Conservation (phyloP, 1,284 basidiomycete genomes). For the Hypsizygus ulmarius region DNA sequence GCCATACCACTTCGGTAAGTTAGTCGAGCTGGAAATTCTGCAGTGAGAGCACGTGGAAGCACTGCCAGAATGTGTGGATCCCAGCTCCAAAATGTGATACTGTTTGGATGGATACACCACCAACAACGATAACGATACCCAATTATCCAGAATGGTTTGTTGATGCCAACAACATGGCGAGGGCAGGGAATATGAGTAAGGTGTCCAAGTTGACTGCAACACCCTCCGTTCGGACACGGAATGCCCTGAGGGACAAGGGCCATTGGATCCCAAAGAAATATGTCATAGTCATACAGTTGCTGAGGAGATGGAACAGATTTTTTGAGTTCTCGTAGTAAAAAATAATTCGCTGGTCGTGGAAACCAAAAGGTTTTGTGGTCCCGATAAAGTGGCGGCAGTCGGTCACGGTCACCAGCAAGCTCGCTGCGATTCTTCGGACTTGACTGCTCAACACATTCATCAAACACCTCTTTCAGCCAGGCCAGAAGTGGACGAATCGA, state of each 20-base stretch:
- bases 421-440: background rate
- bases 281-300: slow-evolving; percentile 15
- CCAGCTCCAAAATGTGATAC: slow-evolving; percentile 27
- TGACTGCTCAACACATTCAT: background rate
- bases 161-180: slow-evolving; percentile 20
- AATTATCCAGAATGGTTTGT: slow-evolving; percentile 23
- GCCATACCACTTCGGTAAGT: slow-evolving; percentile 22
- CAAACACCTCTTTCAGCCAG: slow-evolving; percentile 1
- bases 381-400: slow-evolving; percentile 17
- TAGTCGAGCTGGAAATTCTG: slow-evolving; percentile 25
- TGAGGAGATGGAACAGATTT: slow-evolving; percentile 4
- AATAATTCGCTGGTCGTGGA: slow-evolving; percentile 12
- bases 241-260: slow-evolving; percentile 12
- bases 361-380: slow-evolving; percentile 18
- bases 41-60: slow-evolving; percentile 19
- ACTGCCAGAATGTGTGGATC: slow-evolving; percentile 20
- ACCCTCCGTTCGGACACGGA: slow-evolving; percentile 21
- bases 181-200: slow-evolving; percentile 18
- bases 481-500: background rate
- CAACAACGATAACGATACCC: slow-evolving; percentile 23
- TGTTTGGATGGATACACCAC: slow-evolving; percentile 17
- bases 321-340: slow-evolving; percentile 8
- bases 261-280: slow-evolving; percentile 27
- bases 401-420: slow-evolving; percentile 7
- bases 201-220: slow-evolving; percentile 11